Base-by-base conservation (phyloP, 2,329 filamentous ascomycete species). In the Diaporthe caulivora region DNA sequence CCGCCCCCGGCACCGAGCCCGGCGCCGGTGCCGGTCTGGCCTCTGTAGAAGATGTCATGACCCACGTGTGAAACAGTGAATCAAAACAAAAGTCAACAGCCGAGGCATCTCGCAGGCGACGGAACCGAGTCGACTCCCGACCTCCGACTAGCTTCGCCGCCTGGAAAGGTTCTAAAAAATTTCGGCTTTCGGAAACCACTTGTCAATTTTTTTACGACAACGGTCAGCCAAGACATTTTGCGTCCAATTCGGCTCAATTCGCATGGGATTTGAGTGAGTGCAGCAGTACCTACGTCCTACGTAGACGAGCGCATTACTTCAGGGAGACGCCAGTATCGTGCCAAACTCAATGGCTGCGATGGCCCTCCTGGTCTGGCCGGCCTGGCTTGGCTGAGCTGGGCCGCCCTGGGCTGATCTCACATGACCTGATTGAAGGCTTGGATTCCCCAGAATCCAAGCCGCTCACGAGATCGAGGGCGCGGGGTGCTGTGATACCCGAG, bases 81-180 rank as follows among this genome's bases (percentile, higher is more conserved):
- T 26, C 17, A 21, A 29, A 53, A 67, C n/a, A 51, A 24, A 7
- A 1, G n/a, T 11, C 40, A 47, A 31, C 47, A 31, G 62, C 62
- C 62, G 62, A 67, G 62, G 62, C 47, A 67, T 26, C 8, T 37
- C 3, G 9, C 1, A 2, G 9, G 21, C 44, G 26, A 15, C 44
- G 44, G 44, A 26, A 51, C 62, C 62, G 44, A 65, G 34, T 26
- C 62, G 62, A 44, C 13, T 11, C 29, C 62, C 62, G 62, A 8
- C 21, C 29, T 17, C 62, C 62, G 47, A 10, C 62, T 37, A 49
- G 42, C 60, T 42, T 49, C 24, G 29, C 60, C 24, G 29, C 60
- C 42, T n/a, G 60, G 60, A 47, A 65, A 51, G 42, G 58, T 49
- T 64, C 58, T 64, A 42, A 26, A 64, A 64, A 64, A 64, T 34